Percentiles rank a stretch among this genome's conserved stretches.
These are phyloP conservation scores for Fomitopsis pinicola DNA, from an alignment of 1,284 basidiomycete genomes.

Conservation along the genomic window DNA sequence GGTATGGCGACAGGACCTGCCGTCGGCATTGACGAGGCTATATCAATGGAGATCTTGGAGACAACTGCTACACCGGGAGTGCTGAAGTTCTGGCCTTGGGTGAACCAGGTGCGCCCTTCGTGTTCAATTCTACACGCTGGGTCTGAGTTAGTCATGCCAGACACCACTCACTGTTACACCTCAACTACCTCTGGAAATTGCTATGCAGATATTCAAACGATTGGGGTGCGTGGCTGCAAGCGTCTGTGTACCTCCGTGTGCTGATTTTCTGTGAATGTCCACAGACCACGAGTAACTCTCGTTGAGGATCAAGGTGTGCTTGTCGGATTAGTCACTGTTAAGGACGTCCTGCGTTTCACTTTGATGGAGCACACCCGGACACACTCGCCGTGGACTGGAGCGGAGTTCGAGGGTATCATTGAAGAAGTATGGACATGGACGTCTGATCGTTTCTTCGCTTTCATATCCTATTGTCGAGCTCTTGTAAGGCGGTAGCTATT, in stretches of 20 bases:
- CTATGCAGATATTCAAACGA: slow-evolving; percentile 93
- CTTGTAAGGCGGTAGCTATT: slow-evolving; percentile 31
- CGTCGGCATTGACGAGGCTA: slow-evolving; percentile 64
- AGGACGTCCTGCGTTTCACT: slow-evolving; percentile 90
- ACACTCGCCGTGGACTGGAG: slow-evolving; percentile 48
- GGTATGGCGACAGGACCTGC: slow-evolving; percentile 48
- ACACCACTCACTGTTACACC: slow-evolving; percentile 93
- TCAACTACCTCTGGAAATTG: slow-evolving; percentile 90
- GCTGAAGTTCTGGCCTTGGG: slow-evolving; percentile 86
- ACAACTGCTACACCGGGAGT: slow-evolving; percentile 50
- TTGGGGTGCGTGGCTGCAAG: slow-evolving; percentile 72
- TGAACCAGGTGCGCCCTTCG: slow-evolving; percentile 69
- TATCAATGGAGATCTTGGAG: slow-evolving; percentile 56
- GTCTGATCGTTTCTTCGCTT: slow-evolving; percentile 31
- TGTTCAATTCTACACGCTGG: not conserved
- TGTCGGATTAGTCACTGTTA: slow-evolving; percentile 89
- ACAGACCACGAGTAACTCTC: slow-evolving; percentile 89
- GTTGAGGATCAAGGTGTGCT: slow-evolving; percentile 84
- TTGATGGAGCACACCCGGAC: slow-evolving; percentile 34
- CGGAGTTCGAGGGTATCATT: slow-evolving; percentile 39
- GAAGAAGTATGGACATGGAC: slow-evolving; percentile 62
- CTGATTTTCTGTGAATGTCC: not conserved
- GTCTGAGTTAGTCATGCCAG: slow-evolving; percentile 36
- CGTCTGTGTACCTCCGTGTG: not conserved
- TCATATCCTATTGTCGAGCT: slow-evolving; percentile 36